A percentile compares a stretch with the other conserved stretches of the same genome.
These are phyloP conservation scores for Trichoderma brevicompactum DNA, from an alignment of 2,329 filamentous ascomycete genomes.

Conservation along the genomic window DNA sequence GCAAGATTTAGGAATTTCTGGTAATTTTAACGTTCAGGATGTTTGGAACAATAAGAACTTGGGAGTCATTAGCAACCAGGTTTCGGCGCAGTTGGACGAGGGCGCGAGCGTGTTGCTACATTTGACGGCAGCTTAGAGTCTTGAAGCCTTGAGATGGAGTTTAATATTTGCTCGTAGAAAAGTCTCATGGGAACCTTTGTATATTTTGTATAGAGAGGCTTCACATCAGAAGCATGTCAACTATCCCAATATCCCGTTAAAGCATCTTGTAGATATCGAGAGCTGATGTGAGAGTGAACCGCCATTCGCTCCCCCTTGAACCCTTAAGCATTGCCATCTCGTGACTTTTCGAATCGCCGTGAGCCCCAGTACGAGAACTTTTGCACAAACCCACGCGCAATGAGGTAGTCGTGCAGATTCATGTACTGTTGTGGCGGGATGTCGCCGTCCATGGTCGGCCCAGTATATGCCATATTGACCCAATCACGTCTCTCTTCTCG, in stretches of 20 bases:
- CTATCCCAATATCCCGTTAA: no score
- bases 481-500: no score
- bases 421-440: neutral
- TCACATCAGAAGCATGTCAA: neutral
- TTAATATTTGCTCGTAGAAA: neutral
- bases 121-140: neutral
- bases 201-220: neutral
- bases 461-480: no score
- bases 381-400: conserved; percentile 2
- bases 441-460: no score
- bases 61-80: conserved; percentile 5
- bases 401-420: neutral
- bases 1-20: conserved; percentile 29
- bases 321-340: neutral
- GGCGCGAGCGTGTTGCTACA: conserved; percentile 2
- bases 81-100: conserved; percentile 18
- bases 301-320: neutral
- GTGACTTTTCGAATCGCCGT: conserved; percentile 13
- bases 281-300: neutral
- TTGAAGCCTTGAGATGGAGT: neutral
- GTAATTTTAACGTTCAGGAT: conserved; percentile 23
- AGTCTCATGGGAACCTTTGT: neutral
- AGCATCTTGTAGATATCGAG: neutral
- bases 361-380: conserved; percentile 1
- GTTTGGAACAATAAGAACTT: conserved; percentile 30